Base-by-base conservation (phyloP, 164 flowering plant species). In the Brasenia schreberi region DNA sequence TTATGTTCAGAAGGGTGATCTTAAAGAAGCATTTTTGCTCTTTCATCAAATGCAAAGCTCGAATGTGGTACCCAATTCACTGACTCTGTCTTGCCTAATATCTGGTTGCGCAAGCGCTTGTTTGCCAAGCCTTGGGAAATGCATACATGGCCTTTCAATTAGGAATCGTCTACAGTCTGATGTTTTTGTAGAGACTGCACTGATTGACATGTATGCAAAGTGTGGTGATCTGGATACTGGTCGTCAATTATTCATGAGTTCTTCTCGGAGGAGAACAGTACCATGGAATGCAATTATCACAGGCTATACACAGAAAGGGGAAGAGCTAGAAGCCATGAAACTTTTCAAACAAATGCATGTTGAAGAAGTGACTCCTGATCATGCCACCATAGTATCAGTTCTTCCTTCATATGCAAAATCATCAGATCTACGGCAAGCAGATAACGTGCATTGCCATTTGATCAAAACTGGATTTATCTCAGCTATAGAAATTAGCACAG, bases 251-350 rank as follows among this genome's bases (percentile, higher is more conserved):
- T 80, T 88, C 59, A 63, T 27, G 2, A 81, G 64, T 66, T 71
- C 86, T 52, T 76, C 81, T 45, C 79, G 70, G 62, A 77, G 62
- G 65, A 77, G 68, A 70, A 77, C 87, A 11, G 83, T 69, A 1
- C 82, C 88, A 19, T 90, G 97, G 94, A 88, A 84, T 75, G 83
- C 97, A 7, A 67, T 84, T 64, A 71, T 90, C n/a, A 72, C 92
- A 0, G 92, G 95, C 5, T 80, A 72, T 65, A 65, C 76, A 68
- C 82, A 76, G 11, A 88, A 82, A 70, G 78, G 79, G 33, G 70
- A 75, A 19, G 77, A 73, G 39, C 74, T 73, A 70, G 82, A 85
- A 72, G 90, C 92, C 19, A 65, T 88, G 59, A 67, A 66, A 62
- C 74, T 81, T 67, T 88, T 88, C 80, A 86, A 83, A 65, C 64